phyloP scores from a whole-genome alignment of 495 filamentous ascomycete species.

The Aspergillus saccharolyticus region DNA sequence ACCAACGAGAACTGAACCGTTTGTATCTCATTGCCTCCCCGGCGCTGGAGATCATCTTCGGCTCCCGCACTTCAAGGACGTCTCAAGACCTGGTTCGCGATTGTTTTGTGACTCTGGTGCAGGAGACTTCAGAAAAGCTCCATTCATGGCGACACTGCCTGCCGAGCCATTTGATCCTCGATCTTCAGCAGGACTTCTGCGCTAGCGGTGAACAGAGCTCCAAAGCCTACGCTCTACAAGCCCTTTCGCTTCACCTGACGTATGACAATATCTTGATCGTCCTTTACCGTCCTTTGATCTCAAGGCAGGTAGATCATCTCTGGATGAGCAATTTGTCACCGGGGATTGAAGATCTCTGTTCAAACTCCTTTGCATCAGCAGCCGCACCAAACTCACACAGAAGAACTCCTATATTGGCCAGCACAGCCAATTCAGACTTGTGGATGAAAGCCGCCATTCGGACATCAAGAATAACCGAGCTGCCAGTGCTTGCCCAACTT shows the following conservation, averaged over 20 bases:
- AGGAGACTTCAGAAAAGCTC: slow-evolving; percentile 19
- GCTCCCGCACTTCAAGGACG: slow-evolving; percentile 21
- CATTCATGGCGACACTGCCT: slow-evolving; percentile 22
- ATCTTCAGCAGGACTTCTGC: slow-evolving; percentile 21
- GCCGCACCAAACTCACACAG: slow-evolving; percentile 4
- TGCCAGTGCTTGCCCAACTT: slow-evolving; percentile 22
- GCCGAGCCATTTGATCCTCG: slow-evolving; percentile 19
- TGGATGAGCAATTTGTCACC: slow-evolving; percentile 8
- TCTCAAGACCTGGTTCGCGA: slow-evolving; percentile 17
- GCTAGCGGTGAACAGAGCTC: slow-evolving; percentile 7
- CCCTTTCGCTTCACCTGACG: slow-evolving; percentile 28
- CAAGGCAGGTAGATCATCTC: slow-evolving; percentile 23
- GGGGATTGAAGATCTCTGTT: slow-evolving; percentile 3
- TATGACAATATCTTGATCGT: slow-evolving; percentile 35
- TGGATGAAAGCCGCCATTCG: slow-evolving; percentile 30
- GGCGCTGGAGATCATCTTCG: slow-evolving; percentile 27
- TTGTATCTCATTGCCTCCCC: slow-evolving; percentile 31
- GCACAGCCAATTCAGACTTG: slow-evolving; percentile 16
- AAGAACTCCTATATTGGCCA: background rate
- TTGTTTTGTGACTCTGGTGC: slow-evolving; percentile 18
- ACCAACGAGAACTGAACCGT: slow-evolving; percentile 29
- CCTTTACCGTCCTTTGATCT: slow-evolving; percentile 29
- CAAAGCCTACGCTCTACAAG: slow-evolving; percentile 25
- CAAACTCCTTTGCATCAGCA: background rate
- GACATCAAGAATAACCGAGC: slow-evolving; percentile 25